Evolutionary conservation across 345 rosid species (phyloP).

Genomic region (Pistacia integerrima): DNA sequence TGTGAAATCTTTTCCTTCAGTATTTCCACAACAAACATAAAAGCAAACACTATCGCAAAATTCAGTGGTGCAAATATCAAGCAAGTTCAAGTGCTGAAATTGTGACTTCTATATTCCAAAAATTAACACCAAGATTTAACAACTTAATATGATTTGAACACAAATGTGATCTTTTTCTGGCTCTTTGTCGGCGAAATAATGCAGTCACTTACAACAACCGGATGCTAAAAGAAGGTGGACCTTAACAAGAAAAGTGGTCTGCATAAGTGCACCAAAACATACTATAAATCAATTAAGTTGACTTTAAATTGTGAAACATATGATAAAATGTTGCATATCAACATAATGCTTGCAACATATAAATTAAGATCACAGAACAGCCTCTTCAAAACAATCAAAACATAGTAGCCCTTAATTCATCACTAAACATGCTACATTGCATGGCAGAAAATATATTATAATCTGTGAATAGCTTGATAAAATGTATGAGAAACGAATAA

Average conservation of each 20-base stretch:
- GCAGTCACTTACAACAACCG: neutral
- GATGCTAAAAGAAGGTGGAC: neutral
- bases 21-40: neutral
- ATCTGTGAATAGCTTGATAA: neutral
- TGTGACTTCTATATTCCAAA: neutral
- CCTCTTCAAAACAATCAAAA: neutral
- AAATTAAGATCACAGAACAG: neutral
- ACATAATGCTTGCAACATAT: neutral
- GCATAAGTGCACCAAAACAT: neutral
- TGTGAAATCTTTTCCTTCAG: neutral
- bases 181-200: neutral
- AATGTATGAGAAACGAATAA: neutral
- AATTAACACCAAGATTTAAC: neutral
- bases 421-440: constrained; percentile 1
- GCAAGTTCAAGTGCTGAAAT: neutral
- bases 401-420: neutral
- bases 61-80: neutral
- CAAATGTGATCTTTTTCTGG: neutral
- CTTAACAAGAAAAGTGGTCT: neutral
- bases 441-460: neutral
- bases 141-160: neutral
- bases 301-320: neutral
- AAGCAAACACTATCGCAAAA: neutral
- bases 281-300: neutral
- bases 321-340: neutral